Base-by-base conservation (phyloP, 2,329 filamentous ascomycete genomes). In the Fusarium pseudograminearum region DNA sequence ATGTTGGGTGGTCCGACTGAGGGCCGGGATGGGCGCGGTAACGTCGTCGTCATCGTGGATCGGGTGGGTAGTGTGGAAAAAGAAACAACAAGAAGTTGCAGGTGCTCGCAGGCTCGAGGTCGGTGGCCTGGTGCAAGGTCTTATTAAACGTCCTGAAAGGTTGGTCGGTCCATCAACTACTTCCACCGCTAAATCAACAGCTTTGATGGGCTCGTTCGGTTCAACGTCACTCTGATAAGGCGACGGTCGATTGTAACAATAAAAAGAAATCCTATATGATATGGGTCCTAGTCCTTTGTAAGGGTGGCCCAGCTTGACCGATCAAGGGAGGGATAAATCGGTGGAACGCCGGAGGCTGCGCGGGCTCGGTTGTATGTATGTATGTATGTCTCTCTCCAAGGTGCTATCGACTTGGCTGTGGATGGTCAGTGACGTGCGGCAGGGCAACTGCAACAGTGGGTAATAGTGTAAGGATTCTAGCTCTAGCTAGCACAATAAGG, bases 1-100 rank as follows among this genome's bases (percentile, higher is more conserved):
- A 89, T 86, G 31, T 88, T 89, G 18, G 93, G 91, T 50, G 93
- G 91, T 61, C 89, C 91, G 73, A 90, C 84, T 11, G 91, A 89
- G 28, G 89, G 86, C 78, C 90, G 87, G 20, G 90, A 86, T 28
- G 89, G 86, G 78, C 89, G 86, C 56, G 91, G 91, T 52, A 93
- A 83, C 44, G 90, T 83, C 56, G 90, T 89, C 62, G 78, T 72
- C 78, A 79, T 77, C 53, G 47, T 59, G 42, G 54, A 52, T 38
- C 47, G 53, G 26, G 44, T 57, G 59, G 56, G 54, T 41, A 26
- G 24, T 41, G 11, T 44, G 41, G 53, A 50, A 52, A 54, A 31
- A 31, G 31, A 48, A 61, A 65, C 55, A 45, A 38, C 31, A 51
- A 51, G 44, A 69, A 22, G 61, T 54, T 64, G 54, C 52, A 53